phyloP scores from a whole-genome alignment of 257 asterid species.

The Solanum neorickii region DNA sequence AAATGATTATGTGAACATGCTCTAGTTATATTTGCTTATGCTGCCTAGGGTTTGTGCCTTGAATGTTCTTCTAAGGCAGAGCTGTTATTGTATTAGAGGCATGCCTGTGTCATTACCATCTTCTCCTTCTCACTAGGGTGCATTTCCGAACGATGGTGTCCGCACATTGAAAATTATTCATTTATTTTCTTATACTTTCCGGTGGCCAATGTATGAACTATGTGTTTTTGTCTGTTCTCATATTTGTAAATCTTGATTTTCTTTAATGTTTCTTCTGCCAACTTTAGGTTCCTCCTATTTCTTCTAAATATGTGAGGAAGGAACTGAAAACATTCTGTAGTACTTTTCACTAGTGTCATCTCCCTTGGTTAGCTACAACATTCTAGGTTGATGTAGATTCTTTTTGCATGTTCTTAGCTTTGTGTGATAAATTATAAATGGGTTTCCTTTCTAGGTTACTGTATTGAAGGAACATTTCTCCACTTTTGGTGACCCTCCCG shows the following conservation, averaged over 20 bases:
- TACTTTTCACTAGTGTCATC: neutral
- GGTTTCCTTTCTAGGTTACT: slow-evolving; percentile 38
- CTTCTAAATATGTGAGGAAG: neutral
- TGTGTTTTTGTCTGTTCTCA: neutral
- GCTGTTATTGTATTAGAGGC: neutral
- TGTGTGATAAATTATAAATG: neutral
- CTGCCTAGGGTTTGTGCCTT: neutral
- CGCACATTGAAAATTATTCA: neutral
- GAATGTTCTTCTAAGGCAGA: neutral
- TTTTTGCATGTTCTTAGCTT: neutral
- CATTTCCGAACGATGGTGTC: neutral
- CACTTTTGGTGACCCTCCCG: slow-evolving; percentile 53
- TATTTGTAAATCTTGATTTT: neutral
- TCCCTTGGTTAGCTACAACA: neutral
- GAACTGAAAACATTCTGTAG: neutral
- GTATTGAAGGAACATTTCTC: slow-evolving; percentile 78
- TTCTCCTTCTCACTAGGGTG: neutral
- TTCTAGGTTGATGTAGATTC: neutral
- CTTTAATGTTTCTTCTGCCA: neutral
- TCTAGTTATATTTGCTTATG: neutral
- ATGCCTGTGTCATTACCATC: neutral
- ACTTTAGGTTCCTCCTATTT: neutral
- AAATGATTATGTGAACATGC: neutral
- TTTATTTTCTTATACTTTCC: neutral
- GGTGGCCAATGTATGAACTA: neutral